Percentiles rank a stretch among this genome's conserved stretches.
These are phyloP conservation scores for Silene uniflora DNA, from an alignment of 148 eudicot genomes.

Conservation along the genomic window DNA sequence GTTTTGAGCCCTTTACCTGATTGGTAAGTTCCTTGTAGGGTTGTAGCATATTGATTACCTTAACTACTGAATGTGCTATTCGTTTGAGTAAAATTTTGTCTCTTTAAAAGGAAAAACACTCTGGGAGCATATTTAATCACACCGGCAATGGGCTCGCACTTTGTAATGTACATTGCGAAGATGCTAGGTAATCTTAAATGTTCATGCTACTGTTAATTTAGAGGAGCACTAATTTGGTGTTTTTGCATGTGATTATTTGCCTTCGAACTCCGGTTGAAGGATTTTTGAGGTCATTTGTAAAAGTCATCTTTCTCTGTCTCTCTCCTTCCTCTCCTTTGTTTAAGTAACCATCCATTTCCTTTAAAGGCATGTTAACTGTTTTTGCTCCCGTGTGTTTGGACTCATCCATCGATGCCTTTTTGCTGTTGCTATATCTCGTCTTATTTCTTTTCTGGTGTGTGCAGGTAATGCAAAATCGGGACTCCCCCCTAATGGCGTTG, in stretches of 20 bases:
- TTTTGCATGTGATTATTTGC: background rate
- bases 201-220: background rate
- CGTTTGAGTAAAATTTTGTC: background rate
- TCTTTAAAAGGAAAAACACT: conserved; percentile 57
- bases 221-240: background rate
- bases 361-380: background rate
- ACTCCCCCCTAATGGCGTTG: conserved; percentile 63
- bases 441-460: background rate
- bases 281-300: background rate
- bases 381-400: background rate
- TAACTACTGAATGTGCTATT: conserved; percentile 2
- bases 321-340: background rate
- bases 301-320: background rate
- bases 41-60: conserved; percentile 8
- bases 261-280: background rate
- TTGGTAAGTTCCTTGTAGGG: conserved; percentile 43
- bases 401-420: background rate
- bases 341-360: background rate
- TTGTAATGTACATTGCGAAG: conserved; percentile 95
- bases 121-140: conserved; percentile 82
- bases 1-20: conserved; percentile 93
- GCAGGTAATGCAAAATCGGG: conserved; percentile 83
- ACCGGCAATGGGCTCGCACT: conserved; percentile 87
- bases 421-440: background rate
- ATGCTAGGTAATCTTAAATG: conserved; percentile 66